These are phyloP conservation scores for Aspergillus phoenicis DNA, from an alignment of 2,329 filamentous ascomycete genomes.

Conservation along the genomic window DNA sequence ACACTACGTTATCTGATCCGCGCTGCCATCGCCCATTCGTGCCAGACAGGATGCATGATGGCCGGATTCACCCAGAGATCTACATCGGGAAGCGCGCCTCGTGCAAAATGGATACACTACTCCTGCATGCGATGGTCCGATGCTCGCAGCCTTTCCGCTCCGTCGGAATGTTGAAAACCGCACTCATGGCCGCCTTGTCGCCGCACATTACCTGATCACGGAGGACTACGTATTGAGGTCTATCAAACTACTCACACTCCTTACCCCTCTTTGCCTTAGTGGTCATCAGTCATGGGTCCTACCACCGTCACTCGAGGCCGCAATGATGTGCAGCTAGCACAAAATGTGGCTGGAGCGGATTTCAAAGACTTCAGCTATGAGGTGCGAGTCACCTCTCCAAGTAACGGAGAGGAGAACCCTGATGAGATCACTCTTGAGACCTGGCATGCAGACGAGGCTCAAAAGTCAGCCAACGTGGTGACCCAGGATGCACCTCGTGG, in stretches of 20 bases:
- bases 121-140: background rate
- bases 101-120: background rate
- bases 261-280: background rate
- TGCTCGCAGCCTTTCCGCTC: background rate
- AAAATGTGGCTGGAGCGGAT: slow-evolving; percentile 10
- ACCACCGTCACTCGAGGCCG: slow-evolving; percentile 11
- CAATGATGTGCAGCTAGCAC: slow-evolving; percentile 13
- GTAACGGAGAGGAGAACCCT: background rate
- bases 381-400: background rate
- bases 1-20: background rate
- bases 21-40: background rate
- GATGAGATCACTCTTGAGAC: slow-evolving; percentile 7
- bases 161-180: background rate
- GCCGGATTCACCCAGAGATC: background rate
- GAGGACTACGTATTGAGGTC: background rate
- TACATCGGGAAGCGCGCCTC: background rate
- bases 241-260: too few relatives aligned
- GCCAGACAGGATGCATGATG: background rate
- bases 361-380: slow-evolving; percentile 9
- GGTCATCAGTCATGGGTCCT: slow-evolving; percentile 7
- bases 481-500: slow-evolving; percentile 15
- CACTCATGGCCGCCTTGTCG: background rate
- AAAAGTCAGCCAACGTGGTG: background rate
- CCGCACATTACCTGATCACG: background rate
- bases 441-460: background rate